A percentile compares a stretch with the other conserved stretches of the same genome.
Conservation (phyloP, 1,284 basidiomycete genomes). For the Schizopora paradoxa region DNA sequence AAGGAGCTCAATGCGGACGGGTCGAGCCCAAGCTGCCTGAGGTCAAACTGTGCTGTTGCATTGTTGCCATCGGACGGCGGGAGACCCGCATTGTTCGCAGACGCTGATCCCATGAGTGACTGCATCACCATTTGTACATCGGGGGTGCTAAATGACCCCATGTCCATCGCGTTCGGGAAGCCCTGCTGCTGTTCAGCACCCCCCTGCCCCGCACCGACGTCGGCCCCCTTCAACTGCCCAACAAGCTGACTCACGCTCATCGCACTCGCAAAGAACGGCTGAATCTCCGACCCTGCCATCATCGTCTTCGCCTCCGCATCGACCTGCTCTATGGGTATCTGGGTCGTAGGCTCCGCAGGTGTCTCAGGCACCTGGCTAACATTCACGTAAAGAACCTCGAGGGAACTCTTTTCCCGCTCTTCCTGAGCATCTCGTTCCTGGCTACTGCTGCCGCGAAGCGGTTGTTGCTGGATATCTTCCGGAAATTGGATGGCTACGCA, state of each 20-base stretch:
- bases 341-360: constrained; percentile 60
- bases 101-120: constrained; percentile 5
- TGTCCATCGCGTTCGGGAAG: constrained; percentile 7
- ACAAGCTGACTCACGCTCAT: constrained; percentile 64
- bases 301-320: constrained; percentile 58
- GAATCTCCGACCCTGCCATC: constrained; percentile 63
- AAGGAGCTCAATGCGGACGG: constrained; percentile 17
- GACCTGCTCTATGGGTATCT: constrained; percentile 61
- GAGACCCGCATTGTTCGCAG: constrained; percentile 1
- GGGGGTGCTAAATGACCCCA: neutral
- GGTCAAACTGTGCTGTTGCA: constrained; percentile 1
- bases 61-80: neutral
- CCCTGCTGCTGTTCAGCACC: constrained; percentile 1
- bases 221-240: constrained; percentile 50
- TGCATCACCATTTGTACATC: constrained; percentile 4
- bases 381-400: constrained; percentile 67
- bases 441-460: constrained; percentile 57
- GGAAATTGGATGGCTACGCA: constrained; percentile 58
- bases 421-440: constrained; percentile 63
- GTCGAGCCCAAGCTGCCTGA: constrained; percentile 20
- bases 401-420: constrained; percentile 68
- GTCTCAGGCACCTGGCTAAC: constrained; percentile 66
- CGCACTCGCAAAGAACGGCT: constrained; percentile 55
- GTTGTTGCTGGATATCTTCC: constrained; percentile 43
- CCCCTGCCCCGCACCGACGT: constrained; percentile 2